These are phyloP conservation scores for Venturia effusa DNA, from an alignment of 2,329 filamentous ascomycete species.

Conservation along the genomic window DNA sequence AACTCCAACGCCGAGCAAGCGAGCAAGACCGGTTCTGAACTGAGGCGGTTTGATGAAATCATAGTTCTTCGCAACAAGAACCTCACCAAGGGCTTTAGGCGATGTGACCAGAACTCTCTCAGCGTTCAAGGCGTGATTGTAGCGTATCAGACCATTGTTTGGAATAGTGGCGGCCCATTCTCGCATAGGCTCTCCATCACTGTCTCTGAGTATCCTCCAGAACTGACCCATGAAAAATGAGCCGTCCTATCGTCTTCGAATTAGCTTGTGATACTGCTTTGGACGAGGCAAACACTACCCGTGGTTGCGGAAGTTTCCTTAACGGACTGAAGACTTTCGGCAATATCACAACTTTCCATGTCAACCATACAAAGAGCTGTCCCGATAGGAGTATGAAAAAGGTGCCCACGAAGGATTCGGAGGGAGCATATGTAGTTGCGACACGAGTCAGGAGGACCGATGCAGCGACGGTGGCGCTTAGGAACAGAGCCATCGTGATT, in stretches of 20 bases:
- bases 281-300: slow-evolving; percentile 23
- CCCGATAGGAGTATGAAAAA: neutral
- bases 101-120: slow-evolving; percentile 35
- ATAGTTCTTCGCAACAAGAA: slow-evolving; percentile 40
- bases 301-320: slow-evolving; percentile 43
- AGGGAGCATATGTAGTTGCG: neutral
- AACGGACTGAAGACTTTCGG: slow-evolving; percentile 48
- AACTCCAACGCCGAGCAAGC: slow-evolving; percentile 59
- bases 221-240: slow-evolving; percentile 33
- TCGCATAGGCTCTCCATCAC: slow-evolving; percentile 33
- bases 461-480: neutral
- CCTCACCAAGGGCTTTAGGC: slow-evolving; percentile 37
- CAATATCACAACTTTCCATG: slow-evolving; percentile 37
- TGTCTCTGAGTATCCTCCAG: slow-evolving; percentile 28
- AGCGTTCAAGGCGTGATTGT: slow-evolving; percentile 36
- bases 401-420: neutral
- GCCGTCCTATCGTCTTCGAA: slow-evolving; percentile 15
- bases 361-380: neutral
- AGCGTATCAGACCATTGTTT: slow-evolving; percentile 45
- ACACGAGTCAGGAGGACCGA: neutral
- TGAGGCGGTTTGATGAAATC: slow-evolving; percentile 38
- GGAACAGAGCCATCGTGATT: neutral
- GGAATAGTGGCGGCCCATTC: slow-evolving; percentile 43
- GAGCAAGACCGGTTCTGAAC: slow-evolving; percentile 43
- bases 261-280: neutral